Evolutionary conservation across 2,329 filamentous ascomycete genomes (phyloP).

Genomic region (Neocatenulostroma microsporum): DNA sequence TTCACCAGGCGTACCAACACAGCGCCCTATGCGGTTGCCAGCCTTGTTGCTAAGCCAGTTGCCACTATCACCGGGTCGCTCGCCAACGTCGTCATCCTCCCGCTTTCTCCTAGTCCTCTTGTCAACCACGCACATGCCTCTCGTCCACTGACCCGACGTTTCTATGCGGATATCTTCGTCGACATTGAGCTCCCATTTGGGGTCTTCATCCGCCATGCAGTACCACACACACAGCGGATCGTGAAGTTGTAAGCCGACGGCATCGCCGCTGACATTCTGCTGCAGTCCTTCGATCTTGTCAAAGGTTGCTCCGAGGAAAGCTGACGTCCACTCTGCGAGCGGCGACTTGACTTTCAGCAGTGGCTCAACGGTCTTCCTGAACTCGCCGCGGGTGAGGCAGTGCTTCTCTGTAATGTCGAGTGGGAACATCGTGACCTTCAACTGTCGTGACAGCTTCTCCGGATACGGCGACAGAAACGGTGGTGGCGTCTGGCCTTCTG

Average conservation of each 20-base stretch:
- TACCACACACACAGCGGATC: constrained; percentile 39
- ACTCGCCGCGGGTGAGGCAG: constrained; percentile 34
- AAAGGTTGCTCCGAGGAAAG: constrained; percentile 41
- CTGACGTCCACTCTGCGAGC: constrained; percentile 38
- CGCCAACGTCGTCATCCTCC: constrained; percentile 41
- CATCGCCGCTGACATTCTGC: constrained; percentile 27
- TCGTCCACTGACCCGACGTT: constrained; percentile 86
- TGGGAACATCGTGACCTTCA: constrained; percentile 43
- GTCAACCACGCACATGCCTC: constrained; percentile 80
- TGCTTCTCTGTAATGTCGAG: constrained; percentile 43
- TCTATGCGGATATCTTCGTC: constrained; percentile 80
- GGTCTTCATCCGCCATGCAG: constrained; percentile 20
- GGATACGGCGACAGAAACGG: constrained; percentile 35
- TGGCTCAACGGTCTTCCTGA: constrained; percentile 26
- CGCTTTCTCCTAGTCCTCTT: constrained; percentile 53
- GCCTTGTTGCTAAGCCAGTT: constrained; percentile 66
- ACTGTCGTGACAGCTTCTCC: constrained; percentile 30
- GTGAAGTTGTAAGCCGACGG: constrained; percentile 38
- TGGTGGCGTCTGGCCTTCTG: constrained; percentile 22
- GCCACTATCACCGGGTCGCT: constrained; percentile 61
- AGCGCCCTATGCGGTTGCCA: constrained; percentile 74
- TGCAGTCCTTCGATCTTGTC: constrained; percentile 37
- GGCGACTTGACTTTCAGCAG: constrained; percentile 31
- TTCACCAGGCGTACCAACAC: constrained; percentile 61
- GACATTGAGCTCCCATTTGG: constrained; percentile 31